These are phyloP conservation scores for Naegleria fowleri DNA, from an alignment of 208 protist species.

Conservation along the genomic window DNA sequence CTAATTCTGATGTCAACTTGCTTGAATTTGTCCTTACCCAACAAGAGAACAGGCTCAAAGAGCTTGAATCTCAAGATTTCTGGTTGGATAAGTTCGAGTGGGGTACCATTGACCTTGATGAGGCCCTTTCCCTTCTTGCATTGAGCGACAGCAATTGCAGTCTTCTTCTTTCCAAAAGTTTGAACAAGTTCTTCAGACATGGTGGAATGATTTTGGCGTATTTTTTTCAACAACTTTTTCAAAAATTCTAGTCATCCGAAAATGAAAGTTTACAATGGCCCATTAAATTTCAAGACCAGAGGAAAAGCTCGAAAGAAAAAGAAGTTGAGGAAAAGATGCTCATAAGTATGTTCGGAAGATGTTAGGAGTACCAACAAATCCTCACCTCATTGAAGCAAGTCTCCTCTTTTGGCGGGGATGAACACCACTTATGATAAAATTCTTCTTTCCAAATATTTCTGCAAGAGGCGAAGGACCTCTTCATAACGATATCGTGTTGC, in stretches of 20 bases:
- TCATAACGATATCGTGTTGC: too few relatives aligned
- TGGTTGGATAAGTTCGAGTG: conserved; percentile 92
- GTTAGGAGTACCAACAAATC: too few relatives aligned
- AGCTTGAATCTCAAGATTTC: conserved; percentile 96
- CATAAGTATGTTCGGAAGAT: too few relatives aligned
- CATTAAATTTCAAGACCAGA: not conserved
- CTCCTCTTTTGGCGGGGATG: too few relatives aligned
- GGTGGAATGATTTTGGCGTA: not conserved
- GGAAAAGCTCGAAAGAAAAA: too few relatives aligned
- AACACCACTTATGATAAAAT: too few relatives aligned
- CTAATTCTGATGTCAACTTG: conserved; percentile 94
- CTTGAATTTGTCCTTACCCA: conserved; percentile 85
- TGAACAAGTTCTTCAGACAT: not conserved
- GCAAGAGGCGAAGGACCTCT: too few relatives aligned
- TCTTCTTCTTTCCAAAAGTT: conserved; percentile 80
- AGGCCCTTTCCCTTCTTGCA: conserved; percentile 91
- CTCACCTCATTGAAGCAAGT: too few relatives aligned
- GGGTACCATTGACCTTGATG: conserved; percentile 96
- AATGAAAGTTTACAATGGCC: not conserved
- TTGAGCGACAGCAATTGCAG: conserved; percentile 95
- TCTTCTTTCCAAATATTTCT: too few relatives aligned
- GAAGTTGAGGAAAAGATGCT: too few relatives aligned
- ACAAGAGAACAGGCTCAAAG: conserved; percentile 90
- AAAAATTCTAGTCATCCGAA: not conserved
- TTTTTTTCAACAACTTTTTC: not conserved